Evolutionary conservation across 495 filamentous ascomycete species (phyloP).

Genomic region (Geoglossum glabrum): DNA sequence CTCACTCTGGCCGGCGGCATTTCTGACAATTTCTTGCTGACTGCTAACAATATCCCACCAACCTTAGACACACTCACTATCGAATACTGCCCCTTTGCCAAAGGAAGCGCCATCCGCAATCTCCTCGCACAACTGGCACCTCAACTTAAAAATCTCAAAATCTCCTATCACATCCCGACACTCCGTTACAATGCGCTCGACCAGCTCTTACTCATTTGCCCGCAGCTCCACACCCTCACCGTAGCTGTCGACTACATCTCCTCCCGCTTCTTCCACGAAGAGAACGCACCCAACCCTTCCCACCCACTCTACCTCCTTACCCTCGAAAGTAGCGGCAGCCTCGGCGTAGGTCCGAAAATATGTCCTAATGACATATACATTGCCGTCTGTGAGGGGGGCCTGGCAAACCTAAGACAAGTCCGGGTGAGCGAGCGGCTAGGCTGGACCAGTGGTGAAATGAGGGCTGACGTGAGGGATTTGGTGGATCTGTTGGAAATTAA

Average conservation of each 20-base stretch:
- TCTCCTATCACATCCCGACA: slow-evolving; percentile 15
- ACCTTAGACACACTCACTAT: slow-evolving; percentile 19
- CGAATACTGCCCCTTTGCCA: slow-evolving; percentile 18
- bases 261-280: slow-evolving; percentile 15
- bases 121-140: slow-evolving; percentile 10
- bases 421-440: slow-evolving; percentile 17
- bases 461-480: slow-evolving; percentile 16
- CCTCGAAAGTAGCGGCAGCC: slow-evolving; percentile 17
- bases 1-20: slow-evolving; percentile 26
- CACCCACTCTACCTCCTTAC: slow-evolving; percentile 20
- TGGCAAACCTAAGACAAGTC: slow-evolving; percentile 18
- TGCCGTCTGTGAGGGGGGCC: slow-evolving; percentile 17
- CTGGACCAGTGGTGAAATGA: slow-evolving; percentile 10
- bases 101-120: slow-evolving; percentile 4
- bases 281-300: slow-evolving; percentile 9
- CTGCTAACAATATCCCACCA: slow-evolving; percentile 14
- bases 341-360: slow-evolving; percentile 16
- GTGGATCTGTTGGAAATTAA: slow-evolving; percentile 19
- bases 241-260: slow-evolving; percentile 23
- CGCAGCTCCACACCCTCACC: slow-evolving; percentile 15
- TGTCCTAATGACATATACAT: slow-evolving; percentile 17
- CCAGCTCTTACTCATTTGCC: slow-evolving; percentile 16
- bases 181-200: slow-evolving; percentile 17
- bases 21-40: slow-evolving; percentile 21
- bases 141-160: slow-evolving; percentile 14